A percentile compares a stretch with the other conserved stretches of the same genome.
Conservation (phyloP, 495 filamentous ascomycete genomes). For the Aspergillus nidulans region DNA sequence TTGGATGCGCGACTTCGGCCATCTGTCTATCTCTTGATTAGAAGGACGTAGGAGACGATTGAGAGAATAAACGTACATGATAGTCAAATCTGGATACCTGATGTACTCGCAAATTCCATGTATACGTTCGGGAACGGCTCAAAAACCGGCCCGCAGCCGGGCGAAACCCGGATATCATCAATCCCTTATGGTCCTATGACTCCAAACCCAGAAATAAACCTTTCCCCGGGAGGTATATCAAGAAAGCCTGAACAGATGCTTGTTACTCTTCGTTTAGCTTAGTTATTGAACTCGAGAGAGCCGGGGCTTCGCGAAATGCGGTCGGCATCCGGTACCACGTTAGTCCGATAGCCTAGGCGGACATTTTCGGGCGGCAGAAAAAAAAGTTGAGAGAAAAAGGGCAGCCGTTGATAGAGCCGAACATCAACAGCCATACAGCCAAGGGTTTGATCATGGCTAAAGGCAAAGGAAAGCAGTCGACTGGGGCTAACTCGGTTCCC, state of each 20-base stretch:
- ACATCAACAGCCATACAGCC: constrained; percentile 16
- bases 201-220: neutral
- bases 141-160: constrained; percentile 22
- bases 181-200: constrained; percentile 5
- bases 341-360: constrained; percentile 26
- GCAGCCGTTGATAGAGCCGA: neutral
- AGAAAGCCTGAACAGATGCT: neutral
- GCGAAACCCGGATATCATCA: constrained; percentile 24
- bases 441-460: constrained; percentile 29
- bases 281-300: neutral
- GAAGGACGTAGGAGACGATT: neutral
- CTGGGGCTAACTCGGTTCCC: constrained; percentile 27
- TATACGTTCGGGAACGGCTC: constrained; percentile 18
- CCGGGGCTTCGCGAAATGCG: constrained; percentile 15
- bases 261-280: neutral
- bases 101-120: constrained; percentile 13
- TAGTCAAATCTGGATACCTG: constrained; percentile 18
- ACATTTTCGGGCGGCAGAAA: constrained; percentile 26
- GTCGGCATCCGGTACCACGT: constrained; percentile 18
- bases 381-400: constrained; percentile 21
- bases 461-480: constrained; percentile 39
- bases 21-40: constrained; percentile 41
- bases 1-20: constrained; percentile 60
- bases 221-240: too few relatives aligned
- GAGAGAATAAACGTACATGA: constrained; percentile 17